These are phyloP conservation scores for Sphagnurus paluster DNA, from an alignment of 1,284 basidiomycete species.

Conservation along the genomic window DNA sequence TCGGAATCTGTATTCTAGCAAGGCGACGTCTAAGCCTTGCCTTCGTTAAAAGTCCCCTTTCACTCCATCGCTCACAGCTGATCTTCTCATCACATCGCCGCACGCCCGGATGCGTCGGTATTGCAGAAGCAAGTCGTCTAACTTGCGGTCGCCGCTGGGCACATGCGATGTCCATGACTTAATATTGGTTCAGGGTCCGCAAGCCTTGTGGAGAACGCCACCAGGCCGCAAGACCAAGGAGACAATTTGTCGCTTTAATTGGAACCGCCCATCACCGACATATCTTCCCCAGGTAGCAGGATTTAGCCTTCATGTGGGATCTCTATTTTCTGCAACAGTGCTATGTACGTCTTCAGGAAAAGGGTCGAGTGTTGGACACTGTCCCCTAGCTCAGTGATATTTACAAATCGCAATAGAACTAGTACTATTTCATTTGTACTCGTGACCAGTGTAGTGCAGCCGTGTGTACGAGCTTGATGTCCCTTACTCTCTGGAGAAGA, in stretches of 20 bases:
- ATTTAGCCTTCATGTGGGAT: slow-evolving; percentile 13
- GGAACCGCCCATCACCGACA: not conserved
- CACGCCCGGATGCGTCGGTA: not conserved
- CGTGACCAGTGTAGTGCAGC: slow-evolving; percentile 9
- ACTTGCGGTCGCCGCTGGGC: too few species aligned
- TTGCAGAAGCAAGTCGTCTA: too few species aligned
- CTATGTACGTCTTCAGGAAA: too few species aligned
- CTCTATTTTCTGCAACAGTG: not conserved
- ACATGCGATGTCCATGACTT: too few species aligned
- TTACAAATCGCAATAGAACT: too few species aligned
- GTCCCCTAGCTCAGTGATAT: too few species aligned
- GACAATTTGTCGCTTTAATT: not conserved
- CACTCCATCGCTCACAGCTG: not conserved
- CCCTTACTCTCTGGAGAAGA: slow-evolving; percentile 6
- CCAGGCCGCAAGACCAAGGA: not conserved
- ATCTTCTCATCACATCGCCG: not conserved
- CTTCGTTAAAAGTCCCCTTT: not conserved
- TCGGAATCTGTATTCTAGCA: slow-evolving; percentile 1
- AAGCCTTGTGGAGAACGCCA: not conserved
- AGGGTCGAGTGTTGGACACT: too few species aligned
- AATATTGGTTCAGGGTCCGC: not conserved
- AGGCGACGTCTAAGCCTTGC: not conserved
- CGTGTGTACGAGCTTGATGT: slow-evolving; percentile 11
- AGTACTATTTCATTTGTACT: not conserved
- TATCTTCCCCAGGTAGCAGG: too few species aligned